Percentiles rank a stretch among this genome's conserved stretches.
Conservation (phyloP, 495 filamentous ascomycete genomes). For the Daldinia grandis region DNA sequence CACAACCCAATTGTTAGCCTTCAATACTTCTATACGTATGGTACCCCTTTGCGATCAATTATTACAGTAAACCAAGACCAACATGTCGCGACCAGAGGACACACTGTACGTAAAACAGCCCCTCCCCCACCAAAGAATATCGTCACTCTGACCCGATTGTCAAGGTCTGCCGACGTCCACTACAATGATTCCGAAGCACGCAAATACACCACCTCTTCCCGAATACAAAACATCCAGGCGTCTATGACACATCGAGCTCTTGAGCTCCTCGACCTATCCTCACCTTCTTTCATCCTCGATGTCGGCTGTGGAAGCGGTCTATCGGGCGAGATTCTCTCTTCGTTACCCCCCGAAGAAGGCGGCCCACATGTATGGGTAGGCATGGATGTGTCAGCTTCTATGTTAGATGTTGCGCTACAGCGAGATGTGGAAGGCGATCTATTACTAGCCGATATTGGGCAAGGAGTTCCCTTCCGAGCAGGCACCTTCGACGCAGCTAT, state of each 20-base stretch:
- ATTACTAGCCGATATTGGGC: conserved; percentile 90
- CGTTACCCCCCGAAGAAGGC: conserved; percentile 68
- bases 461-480: conserved; percentile 92
- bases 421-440: conserved; percentile 92
- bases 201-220: conserved; percentile 97
- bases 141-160: conserved; percentile 27
- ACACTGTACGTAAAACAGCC: conserved; percentile 68
- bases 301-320: conserved; percentile 95
- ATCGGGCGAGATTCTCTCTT: conserved; percentile 89
- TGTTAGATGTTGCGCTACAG: conserved; percentile 92
- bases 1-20: background rate
- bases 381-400: conserved; percentile 91
- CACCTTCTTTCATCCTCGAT: conserved; percentile 89
- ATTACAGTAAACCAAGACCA: conserved; percentile 37
- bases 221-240: conserved; percentile 93
- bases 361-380: conserved; percentile 94
- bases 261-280: conserved; percentile 81
- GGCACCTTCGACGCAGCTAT: conserved; percentile 96
- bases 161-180: conserved; percentile 90
- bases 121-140: conserved; percentile 29
- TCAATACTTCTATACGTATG: background rate
- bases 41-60: background rate
- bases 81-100: conserved; percentile 96
- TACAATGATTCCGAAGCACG: conserved; percentile 94
- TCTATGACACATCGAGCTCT: conserved; percentile 94